Conservation (phyloP, 805 yeast genomes). For the Lachancea dasiensis region DNA sequence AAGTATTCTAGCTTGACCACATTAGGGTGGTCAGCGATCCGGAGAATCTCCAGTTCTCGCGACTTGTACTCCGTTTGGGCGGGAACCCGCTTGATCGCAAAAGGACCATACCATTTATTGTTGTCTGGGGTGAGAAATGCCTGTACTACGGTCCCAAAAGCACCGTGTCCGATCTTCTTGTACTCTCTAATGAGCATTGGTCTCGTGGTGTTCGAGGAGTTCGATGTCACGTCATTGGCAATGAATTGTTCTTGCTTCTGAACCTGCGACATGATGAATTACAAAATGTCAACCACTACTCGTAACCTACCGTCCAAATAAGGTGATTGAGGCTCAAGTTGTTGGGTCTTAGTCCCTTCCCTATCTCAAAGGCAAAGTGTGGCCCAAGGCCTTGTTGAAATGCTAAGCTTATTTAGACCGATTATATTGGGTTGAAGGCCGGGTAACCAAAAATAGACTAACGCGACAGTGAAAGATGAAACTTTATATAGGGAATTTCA, state of each 20-base stretch:
- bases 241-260: conserved; percentile 37
- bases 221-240: conserved; percentile 58
- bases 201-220: conserved; percentile 44
- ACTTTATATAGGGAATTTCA: too few relatives aligned
- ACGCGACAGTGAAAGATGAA: too few relatives aligned
- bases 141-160: conserved; percentile 79
- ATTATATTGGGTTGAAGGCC: too few relatives aligned
- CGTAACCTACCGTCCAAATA: too few relatives aligned
- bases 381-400: too few relatives aligned
- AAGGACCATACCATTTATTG: conserved; percentile 65
- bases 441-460: too few relatives aligned
- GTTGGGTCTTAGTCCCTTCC: too few relatives aligned
- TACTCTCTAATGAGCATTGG: conserved; percentile 68
- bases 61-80: conserved; percentile 84
- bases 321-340: too few relatives aligned
- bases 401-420: too few relatives aligned
- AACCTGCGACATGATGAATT: conserved; percentile 8
- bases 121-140: conserved; percentile 47
- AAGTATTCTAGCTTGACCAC: conserved; percentile 63
- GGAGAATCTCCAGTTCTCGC: conserved; percentile 69
- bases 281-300: not conserved
- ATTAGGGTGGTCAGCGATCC: conserved; percentile 75
- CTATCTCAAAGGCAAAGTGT: too few relatives aligned
- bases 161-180: conserved; percentile 78
- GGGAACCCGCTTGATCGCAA: conserved; percentile 78